phyloP scores from a whole-genome alignment of 306 rosid genomes.

The Dryas octopetala region DNA sequence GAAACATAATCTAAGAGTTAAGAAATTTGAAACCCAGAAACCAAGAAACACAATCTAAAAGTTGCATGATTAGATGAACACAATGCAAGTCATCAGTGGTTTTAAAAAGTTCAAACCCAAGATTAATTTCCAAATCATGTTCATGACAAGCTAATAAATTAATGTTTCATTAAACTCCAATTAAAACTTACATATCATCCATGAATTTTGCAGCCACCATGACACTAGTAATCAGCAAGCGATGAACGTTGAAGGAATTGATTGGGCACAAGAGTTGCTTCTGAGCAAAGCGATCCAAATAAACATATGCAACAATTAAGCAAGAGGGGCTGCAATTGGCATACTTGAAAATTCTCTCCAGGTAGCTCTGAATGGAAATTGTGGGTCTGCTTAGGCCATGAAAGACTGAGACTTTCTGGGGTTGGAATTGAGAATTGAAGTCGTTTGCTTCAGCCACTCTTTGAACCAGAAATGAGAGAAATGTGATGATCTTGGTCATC shows the following conservation, averaged over 20 bases:
- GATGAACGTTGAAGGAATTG: slow-evolving; percentile 84
- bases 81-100: not conserved
- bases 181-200: slow-evolving; percentile 82
- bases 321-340: slow-evolving; percentile 93
- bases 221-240: slow-evolving; percentile 87
- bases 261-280: slow-evolving; percentile 70
- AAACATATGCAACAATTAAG: slow-evolving; percentile 82
- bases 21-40: no score
- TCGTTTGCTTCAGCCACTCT: slow-evolving; percentile 81
- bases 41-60: not conserved
- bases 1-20: no score
- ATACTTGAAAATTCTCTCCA: slow-evolving; percentile 89
- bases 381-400: slow-evolving; percentile 83
- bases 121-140: not conserved
- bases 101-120: not conserved
- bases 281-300: slow-evolving; percentile 87
- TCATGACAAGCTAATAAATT: not conserved
- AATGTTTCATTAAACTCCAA: not conserved
- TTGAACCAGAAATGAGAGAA: slow-evolving; percentile 79
- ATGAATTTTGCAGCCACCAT: slow-evolving; percentile 95
- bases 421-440: slow-evolving; percentile 36
- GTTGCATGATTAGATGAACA: not conserved
- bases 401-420: slow-evolving; percentile 76
- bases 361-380: slow-evolving; percentile 72
- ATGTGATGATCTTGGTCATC: slow-evolving; percentile 68